Base-by-base conservation (phyloP, 495 filamentous ascomycete genomes). In the Melanomma pulvis-pyrius region DNA sequence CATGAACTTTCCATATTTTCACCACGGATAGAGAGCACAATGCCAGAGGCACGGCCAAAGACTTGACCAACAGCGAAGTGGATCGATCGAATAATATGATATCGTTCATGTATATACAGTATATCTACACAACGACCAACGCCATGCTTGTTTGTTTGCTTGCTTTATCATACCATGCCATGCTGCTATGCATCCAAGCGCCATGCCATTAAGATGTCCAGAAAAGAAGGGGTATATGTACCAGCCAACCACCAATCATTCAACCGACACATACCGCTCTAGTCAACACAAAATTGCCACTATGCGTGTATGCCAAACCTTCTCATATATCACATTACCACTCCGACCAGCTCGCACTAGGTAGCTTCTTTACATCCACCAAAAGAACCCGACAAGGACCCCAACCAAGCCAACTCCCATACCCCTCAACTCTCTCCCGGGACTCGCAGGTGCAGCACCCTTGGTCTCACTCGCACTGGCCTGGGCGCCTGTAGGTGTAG, bases 391-490 rank as follows among this genome's bases (percentile, higher is more conserved):
- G 21, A 68, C 39, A 4, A 71, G 24, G 28, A 68, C 62, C 8
- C 53, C 64, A 4, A 68, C 26, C 13, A 71, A 59, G 0, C 64
- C 69, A 7, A 71, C 0, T 12, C 64, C 64, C 64, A 71, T 68
- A n/a, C 69, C 65, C 36, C 56, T 41, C 6, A 71, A 39, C 34
- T 71, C 69, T 7, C 56, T 21, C 1, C 47, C 36, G 1, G 59
- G 53, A 30, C 63, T 67, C 9, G 56, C 63, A 8, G 61, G 30
- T 15, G 59, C 69, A 0, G 63, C 69, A 13, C 62, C 63, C 49
- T 64, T 71, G 1, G 58, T 71, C 17, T 58, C 17, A 15, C 25
- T 55, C 8, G 64, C 22, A 44, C 46, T 60, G 1, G 66, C 24
- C 1, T 30, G 25, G 4, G 39, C 56, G 19, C 50, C 52, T 9